Evolutionary conservation across 2,329 filamentous ascomycete genomes (phyloP).

Genomic region (Alternaria ventricosa): DNA sequence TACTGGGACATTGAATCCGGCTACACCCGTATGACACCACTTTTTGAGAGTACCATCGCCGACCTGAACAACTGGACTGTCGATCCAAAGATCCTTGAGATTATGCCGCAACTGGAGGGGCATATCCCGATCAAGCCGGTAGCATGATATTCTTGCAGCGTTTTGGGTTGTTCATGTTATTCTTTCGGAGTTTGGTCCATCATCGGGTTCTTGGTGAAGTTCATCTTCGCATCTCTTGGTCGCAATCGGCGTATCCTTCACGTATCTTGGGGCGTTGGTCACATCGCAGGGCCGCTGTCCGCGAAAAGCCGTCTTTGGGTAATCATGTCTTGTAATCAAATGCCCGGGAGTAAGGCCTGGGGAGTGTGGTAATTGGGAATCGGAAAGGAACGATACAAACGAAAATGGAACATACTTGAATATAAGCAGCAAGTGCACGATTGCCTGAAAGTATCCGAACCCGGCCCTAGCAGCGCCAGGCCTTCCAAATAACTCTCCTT

Average conservation of each 20-base stretch:
- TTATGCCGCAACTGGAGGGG: conserved; percentile 42
- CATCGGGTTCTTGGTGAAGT: background rate
- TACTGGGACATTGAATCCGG: conserved; percentile 47
- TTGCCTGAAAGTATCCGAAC: background rate
- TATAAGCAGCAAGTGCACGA: background rate
- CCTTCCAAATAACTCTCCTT: conserved; percentile 9
- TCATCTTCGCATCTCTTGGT: background rate
- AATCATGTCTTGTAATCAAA: conserved; percentile 5
- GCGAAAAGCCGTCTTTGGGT: background rate
- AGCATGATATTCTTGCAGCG: background rate
- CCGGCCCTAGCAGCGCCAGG: background rate
- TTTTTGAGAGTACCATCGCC: conserved; percentile 42
- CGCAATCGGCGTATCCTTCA: background rate
- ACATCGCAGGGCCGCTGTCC: conserved; percentile 2
- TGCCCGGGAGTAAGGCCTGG: background rate
- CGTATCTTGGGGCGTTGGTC: background rate
- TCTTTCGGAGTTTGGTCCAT: conserved; percentile 9
- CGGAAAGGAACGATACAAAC: background rate
- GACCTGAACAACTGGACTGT: conserved; percentile 44
- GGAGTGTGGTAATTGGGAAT: background rate
- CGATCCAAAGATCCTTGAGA: conserved; percentile 42
- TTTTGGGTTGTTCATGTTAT: background rate
- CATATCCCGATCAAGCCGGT: conserved; percentile 35
- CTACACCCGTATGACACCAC: conserved; percentile 42
- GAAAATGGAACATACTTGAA: conserved; percentile 2